phyloP scores from a whole-genome alignment of 2,329 filamentous ascomycete genomes.

The Ophiostoma ips region DNA sequence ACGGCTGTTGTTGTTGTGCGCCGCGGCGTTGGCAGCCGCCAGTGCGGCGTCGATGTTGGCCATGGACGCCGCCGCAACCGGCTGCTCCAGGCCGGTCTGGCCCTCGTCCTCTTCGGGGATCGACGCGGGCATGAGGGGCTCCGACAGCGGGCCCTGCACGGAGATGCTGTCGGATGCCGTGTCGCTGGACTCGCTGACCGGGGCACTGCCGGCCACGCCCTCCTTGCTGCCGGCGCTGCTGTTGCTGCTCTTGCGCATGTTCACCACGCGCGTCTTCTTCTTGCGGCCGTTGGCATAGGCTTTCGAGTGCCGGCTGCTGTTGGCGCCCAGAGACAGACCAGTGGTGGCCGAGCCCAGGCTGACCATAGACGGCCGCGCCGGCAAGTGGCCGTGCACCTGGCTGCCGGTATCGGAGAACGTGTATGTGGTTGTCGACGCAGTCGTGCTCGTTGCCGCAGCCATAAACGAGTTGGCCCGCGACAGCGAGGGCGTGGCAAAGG shows the following conservation, averaged over 20 bases:
- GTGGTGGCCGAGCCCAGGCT: constrained; percentile 47
- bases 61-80: neutral
- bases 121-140: constrained; percentile 40
- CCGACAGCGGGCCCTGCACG: constrained; percentile 46
- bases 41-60: constrained; percentile 6
- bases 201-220: constrained; percentile 28
- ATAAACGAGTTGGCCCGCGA: constrained; percentile 50
- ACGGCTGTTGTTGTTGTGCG: neutral
- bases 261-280: constrained; percentile 74
- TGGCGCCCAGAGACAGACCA: constrained; percentile 49
- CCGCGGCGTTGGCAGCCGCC: neutral
- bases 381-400: constrained; percentile 43
- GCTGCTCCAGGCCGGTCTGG: neutral
- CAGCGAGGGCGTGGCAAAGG: constrained; percentile 36
- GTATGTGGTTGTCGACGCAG: constrained; percentile 50
- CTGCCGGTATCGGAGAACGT: constrained; percentile 62
- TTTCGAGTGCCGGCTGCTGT: constrained; percentile 41
- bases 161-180: constrained; percentile 31
- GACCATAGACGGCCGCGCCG: constrained; percentile 54
- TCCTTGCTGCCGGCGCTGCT: constrained; percentile 1
- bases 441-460: constrained; percentile 42
- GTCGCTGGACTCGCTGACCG: constrained; percentile 37
- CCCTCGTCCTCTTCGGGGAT: constrained; percentile 44
- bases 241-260: constrained; percentile 50
- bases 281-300: constrained; percentile 48